phyloP scores from a whole-genome alignment of 2,329 filamentous ascomycete genomes.

The Clonostachys sp. region DNA sequence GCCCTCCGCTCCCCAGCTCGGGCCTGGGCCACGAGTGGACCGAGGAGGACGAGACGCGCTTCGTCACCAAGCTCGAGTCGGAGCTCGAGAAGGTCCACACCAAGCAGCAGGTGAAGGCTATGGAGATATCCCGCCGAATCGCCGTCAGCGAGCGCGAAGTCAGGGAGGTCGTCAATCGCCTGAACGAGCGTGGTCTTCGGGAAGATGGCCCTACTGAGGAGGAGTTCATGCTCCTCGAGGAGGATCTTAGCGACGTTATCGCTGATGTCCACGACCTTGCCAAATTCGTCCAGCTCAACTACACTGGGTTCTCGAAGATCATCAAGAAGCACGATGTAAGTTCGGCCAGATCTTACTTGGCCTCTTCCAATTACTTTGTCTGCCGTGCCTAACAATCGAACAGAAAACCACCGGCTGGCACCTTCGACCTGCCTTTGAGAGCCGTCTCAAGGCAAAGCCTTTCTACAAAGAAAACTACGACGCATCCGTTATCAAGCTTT shows the following conservation, averaged over 20 bases:
- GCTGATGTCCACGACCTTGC: constrained; percentile 96
- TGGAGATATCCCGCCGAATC: constrained; percentile 91
- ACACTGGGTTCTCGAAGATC: constrained; percentile 99
- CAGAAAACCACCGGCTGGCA: constrained; percentile 94
- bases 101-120: constrained; percentile 95
- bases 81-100: constrained; percentile 97
- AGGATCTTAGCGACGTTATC: constrained; percentile 95
- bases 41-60: constrained; percentile 85
- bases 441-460: constrained; percentile 88
- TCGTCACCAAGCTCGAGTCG: constrained; percentile 80
- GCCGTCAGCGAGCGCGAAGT: constrained; percentile 86
- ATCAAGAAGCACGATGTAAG: constrained; percentile 98
- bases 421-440: constrained; percentile 91
- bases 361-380: background rate
- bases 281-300: constrained; percentile 98
- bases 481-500: constrained; percentile 89
- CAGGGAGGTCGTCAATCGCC: constrained; percentile 73
- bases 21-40: constrained; percentile 65
- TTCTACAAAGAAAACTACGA: constrained; percentile 99
- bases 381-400: background rate
- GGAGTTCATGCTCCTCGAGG: constrained; percentile 89
- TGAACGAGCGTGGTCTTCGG: constrained; percentile 57
- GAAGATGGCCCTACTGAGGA: constrained; percentile 72
- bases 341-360: background rate
- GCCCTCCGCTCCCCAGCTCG: constrained; percentile 22